Evolutionary conservation across 208 protist species (phyloP).

Genomic region (Leishmania amazonensis): DNA sequence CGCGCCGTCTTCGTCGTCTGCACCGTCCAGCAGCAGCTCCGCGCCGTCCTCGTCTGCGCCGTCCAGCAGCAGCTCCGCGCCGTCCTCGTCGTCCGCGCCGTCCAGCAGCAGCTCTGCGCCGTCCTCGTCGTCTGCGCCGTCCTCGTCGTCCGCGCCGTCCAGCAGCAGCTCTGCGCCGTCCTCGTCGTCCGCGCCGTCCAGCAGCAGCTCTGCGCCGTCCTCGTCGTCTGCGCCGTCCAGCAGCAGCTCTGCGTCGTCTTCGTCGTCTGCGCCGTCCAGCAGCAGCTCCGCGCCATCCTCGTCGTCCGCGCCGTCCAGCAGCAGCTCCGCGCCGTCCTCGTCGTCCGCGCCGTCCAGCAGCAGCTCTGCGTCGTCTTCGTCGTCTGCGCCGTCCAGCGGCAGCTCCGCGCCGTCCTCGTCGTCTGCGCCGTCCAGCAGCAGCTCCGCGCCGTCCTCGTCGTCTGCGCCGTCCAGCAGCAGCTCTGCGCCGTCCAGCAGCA

Average conservation of each 20-base stretch:
- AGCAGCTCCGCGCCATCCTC: neutral
- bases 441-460: neutral
- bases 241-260: neutral
- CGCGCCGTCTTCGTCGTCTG: neutral
- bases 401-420: neutral
- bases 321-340: neutral
- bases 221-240: neutral
- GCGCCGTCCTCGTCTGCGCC: neutral
- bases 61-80: conserved; percentile 1
- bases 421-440: neutral
- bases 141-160: neutral
- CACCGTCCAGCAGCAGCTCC: neutral
- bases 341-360: neutral
- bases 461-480: neutral
- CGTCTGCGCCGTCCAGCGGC: neutral
- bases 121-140: neutral
- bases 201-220: neutral
- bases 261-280: neutral
- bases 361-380: neutral
- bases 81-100: neutral
- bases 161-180: neutral
- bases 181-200: neutral
- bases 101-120: neutral
- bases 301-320: neutral
- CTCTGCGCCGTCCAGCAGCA: neutral